Conservation (phyloP, 2,329 filamentous ascomycete species). For the Phaeosphaeria sp. region DNA sequence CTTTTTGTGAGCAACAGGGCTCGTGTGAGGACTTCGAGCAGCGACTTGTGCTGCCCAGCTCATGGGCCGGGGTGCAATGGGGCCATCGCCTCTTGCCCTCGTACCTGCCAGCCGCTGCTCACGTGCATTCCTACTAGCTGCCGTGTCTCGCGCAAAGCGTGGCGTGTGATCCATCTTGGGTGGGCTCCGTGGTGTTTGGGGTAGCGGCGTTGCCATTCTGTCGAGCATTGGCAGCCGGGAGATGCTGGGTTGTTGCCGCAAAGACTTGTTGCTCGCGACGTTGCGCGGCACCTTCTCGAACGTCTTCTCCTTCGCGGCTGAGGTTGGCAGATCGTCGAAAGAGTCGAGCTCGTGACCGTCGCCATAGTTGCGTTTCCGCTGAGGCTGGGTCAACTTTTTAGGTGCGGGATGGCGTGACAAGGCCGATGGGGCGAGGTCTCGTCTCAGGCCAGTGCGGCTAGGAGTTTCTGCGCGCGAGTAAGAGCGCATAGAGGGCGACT, state of each 20-base stretch:
- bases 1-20: conserved; percentile 56
- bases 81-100: conserved; percentile 54
- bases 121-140: conserved; percentile 68
- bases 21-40: conserved; percentile 58
- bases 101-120: conserved; percentile 62
- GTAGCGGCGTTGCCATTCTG: conserved; percentile 54
- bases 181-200: conserved; percentile 63
- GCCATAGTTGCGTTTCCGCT: conserved; percentile 66
- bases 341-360: conserved; percentile 90
- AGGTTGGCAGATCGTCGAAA: conserved; percentile 95
- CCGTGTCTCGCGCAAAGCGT: conserved; percentile 70
- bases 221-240: conserved; percentile 51
- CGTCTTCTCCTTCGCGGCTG: conserved; percentile 77
- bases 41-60: conserved; percentile 66
- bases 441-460: conserved; percentile 52
- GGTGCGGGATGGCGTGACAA: conserved; percentile 58
- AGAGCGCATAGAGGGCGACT: conserved; percentile 54
- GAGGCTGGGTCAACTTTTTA: conserved; percentile 55
- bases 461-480: conserved; percentile 59
- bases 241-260: conserved; percentile 59
- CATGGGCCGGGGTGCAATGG: conserved; percentile 59
- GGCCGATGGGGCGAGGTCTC: conserved; percentile 56
- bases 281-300: conserved; percentile 81
- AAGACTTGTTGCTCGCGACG: conserved; percentile 69
- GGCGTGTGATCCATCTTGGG: conserved; percentile 61